A percentile compares a stretch with the other conserved stretches of the same genome.
These are phyloP conservation scores for Picochlorum sp. DNA, from an alignment of 139 green algal genomes.

Conservation along the genomic window DNA sequence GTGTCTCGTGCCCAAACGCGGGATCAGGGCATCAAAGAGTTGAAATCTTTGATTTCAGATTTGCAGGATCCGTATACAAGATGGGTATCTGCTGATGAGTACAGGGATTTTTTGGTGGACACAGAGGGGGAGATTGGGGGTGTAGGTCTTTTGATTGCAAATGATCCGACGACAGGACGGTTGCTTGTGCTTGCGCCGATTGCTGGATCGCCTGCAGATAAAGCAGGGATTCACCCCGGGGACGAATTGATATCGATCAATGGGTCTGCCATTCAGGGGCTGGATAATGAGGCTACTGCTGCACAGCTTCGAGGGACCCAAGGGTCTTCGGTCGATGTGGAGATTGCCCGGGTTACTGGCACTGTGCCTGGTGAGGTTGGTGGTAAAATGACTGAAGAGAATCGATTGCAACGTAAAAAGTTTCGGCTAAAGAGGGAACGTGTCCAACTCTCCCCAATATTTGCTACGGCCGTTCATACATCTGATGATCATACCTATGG, in stretches of 20 bases:
- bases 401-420: slow-evolving; percentile 4
- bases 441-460: slow-evolving; percentile 72
- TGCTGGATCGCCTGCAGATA: slow-evolving; percentile 70
- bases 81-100: slow-evolving; percentile 73
- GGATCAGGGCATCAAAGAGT: slow-evolving; percentile 37
- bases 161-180: slow-evolving; percentile 37
- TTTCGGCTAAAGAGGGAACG: slow-evolving; percentile 49
- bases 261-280: slow-evolving; percentile 46
- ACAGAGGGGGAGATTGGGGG: slow-evolving; percentile 77
- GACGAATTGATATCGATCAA: slow-evolving; percentile 72
- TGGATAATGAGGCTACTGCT: slow-evolving; percentile 63
- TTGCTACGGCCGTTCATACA: slow-evolving; percentile 34
- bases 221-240: slow-evolving; percentile 70
- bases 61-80: slow-evolving; percentile 90
- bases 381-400: neutral
- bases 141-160: slow-evolving; percentile 85
- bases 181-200: slow-evolving; percentile 80
- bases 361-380: slow-evolving; percentile 61
- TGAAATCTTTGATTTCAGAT: slow-evolving; percentile 66
- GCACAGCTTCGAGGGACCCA: slow-evolving; percentile 59
- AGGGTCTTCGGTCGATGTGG: slow-evolving; percentile 57
- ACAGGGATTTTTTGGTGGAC: slow-evolving; percentile 66
- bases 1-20: neutral
- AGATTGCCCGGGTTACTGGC: slow-evolving; percentile 40
- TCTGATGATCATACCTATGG: slow-evolving; percentile 30